Evolutionary conservation across 345 rosid species (phyloP).

Genomic region (Linum tenue): DNA sequence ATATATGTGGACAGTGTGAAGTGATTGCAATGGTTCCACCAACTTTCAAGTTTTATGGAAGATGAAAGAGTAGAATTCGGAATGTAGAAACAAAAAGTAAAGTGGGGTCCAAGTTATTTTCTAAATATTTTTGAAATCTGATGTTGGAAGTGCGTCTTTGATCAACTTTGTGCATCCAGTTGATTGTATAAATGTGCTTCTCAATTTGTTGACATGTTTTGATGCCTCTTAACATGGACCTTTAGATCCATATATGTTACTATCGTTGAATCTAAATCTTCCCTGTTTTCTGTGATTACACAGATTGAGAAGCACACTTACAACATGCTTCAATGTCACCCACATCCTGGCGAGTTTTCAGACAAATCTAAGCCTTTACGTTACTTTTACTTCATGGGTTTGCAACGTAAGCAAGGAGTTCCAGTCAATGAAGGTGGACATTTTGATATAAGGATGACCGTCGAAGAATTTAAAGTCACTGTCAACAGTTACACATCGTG

Average conservation of each 20-base stretch:
- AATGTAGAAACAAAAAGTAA: too few relatives aligned
- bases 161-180: too few relatives aligned
- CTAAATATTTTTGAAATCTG: too few relatives aligned
- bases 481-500: conserved; percentile 48
- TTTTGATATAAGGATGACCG: conserved; percentile 85
- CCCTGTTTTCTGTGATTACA: conserved; percentile 18
- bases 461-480: conserved; percentile 68
- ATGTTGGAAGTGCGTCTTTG: too few relatives aligned
- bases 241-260: neutral
- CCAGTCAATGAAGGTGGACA: conserved; percentile 64
- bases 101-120: too few relatives aligned
- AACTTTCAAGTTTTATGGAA: too few relatives aligned
- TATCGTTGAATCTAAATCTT: neutral
- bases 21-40: too few relatives aligned
- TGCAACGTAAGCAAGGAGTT: conserved; percentile 90
- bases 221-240: too few relatives aligned
- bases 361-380: conserved; percentile 61
- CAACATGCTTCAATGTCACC: conserved; percentile 90
- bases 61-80: too few relatives aligned
- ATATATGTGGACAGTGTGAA: too few relatives aligned
- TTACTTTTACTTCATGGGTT: conserved; percentile 85
- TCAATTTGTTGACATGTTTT: too few relatives aligned
- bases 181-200: too few relatives aligned
- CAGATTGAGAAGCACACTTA: conserved; percentile 86
- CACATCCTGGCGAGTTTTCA: conserved; percentile 76